Percentiles rank a stretch among this genome's conserved stretches.
Evolutionary conservation across 257 asterid species (phyloP).

Genomic region (Solanum infundibuliforme): DNA sequence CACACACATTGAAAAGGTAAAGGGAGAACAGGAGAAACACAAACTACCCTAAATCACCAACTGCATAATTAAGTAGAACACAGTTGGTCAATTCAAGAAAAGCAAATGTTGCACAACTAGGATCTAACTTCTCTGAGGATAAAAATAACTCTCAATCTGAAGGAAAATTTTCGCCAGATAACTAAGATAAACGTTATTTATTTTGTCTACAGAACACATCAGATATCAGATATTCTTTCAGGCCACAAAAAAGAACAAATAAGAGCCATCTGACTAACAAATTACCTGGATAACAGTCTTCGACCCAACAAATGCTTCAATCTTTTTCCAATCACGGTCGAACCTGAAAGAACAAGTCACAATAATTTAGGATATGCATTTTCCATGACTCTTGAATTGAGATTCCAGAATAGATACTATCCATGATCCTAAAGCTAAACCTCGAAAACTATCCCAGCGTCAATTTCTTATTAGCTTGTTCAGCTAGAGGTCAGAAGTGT

Average conservation of each 20-base stretch:
- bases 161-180: background rate
- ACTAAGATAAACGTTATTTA: background rate
- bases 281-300: conserved; percentile 75
- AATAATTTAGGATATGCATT: background rate
- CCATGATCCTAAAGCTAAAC: background rate
- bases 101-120: background rate
- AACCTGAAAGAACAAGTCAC: conserved; percentile 31
- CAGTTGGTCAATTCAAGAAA: background rate
- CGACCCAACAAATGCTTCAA: conserved; percentile 75
- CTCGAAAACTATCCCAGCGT: background rate
- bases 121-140: background rate
- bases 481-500: background rate
- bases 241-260: background rate
- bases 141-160: background rate
- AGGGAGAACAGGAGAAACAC: background rate
- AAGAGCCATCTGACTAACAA: background rate
- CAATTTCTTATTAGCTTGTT: background rate
- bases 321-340: conserved; percentile 91
- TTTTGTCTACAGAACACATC: background rate
- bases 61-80: background rate
- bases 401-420: background rate
- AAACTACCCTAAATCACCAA: background rate
- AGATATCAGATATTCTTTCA: background rate
- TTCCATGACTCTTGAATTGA: background rate
- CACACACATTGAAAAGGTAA: background rate